Base-by-base conservation (phyloP, 805 yeast genomes). In the Starmerella tilneyi region DNA sequence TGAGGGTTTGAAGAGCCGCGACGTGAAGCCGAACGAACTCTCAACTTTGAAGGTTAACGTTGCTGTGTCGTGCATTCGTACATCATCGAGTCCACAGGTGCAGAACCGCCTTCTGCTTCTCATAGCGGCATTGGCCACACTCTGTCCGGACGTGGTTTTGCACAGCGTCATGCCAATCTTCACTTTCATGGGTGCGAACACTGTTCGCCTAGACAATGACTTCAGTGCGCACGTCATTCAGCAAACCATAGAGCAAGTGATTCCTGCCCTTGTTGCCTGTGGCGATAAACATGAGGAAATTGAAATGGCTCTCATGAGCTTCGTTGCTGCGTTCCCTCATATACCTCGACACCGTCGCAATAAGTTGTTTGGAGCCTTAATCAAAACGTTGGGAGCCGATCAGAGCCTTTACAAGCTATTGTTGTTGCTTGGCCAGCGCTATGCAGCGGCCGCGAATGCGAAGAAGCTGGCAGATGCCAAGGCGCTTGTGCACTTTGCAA, bases 81-180 rank as follows among this genome's bases (percentile, higher is more conserved):
- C 86, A 2, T 80, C 96, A 1, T 74, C 78, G 35, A 84, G 94
- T 23, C 97, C 96, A 2, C 97, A 89, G 63, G 94, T 88, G 22
- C 98, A 92, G 65, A 92, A 92, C 65, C 75, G 86, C 54, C 66
- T 89, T 41, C 68, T 92, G 48, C 67, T 89, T 47, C 89, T 92
- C 22, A 78, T 92, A 54, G 82, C 96, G 2, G 81, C 85, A 40
- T 68, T 92, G 54, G 97, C 97, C 0, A 70, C 85, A 0, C 66
- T 92, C 45, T 83, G 89, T 11, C 96, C 97, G 8, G 96, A 89
- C 58, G 76, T 82, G 24, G 86, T 92, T 23, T 68, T 92, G 44
- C 97, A 92, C 65, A 83, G 96, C 2, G 95, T 92, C 8, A 92
- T 92, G 98, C 98, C 98, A n/a, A 89, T 92, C 42, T 92, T 92